phyloP scores from a whole-genome alignment of 116 monocot species.

The Iris pallida region DNA sequence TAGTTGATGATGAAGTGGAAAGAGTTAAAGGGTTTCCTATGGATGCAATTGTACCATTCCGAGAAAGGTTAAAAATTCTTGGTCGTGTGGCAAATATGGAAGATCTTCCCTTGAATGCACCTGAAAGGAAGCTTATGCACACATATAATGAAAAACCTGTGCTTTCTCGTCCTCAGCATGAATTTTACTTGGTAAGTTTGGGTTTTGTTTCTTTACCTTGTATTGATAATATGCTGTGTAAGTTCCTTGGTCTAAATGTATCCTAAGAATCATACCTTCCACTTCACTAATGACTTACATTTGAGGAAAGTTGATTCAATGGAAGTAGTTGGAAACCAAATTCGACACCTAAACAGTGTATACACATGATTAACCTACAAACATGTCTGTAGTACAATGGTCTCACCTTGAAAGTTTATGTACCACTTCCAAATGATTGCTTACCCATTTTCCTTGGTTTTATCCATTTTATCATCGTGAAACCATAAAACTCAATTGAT shows the following conservation, averaged over 20 bases:
- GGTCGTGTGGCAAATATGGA: slow-evolving; percentile 79
- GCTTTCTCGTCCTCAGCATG: slow-evolving; percentile 93
- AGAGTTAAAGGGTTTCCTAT: slow-evolving; percentile 83
- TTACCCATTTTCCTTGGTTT: no score
- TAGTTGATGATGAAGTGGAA: slow-evolving; percentile 79
- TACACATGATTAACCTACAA: no score
- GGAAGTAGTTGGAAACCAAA: no score
- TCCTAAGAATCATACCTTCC: not conserved
- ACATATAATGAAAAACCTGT: slow-evolving; percentile 96
- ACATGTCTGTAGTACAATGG: no score
- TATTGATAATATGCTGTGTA: not conserved
- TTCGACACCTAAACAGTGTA: no score
- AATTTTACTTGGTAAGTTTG: slow-evolving; percentile 68
- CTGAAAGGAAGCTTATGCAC: slow-evolving; percentile 90
- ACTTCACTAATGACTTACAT: no score
- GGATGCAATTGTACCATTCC: slow-evolving; percentile 61
- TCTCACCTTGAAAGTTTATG: no score
- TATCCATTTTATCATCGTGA: no score
- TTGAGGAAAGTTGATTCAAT: no score
- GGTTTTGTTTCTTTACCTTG: not conserved
- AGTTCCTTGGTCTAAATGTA: not conserved
- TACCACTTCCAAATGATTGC: no score
- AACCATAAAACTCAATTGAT: no score
- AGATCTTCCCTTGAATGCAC: slow-evolving; percentile 66
- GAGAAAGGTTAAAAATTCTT: slow-evolving; percentile 85